Percentiles rank a stretch among this genome's conserved stretches.
Evolutionary conservation across 768 basidiomycete genomes (phyloP).

Genomic region (Tephrocybe sp.): DNA sequence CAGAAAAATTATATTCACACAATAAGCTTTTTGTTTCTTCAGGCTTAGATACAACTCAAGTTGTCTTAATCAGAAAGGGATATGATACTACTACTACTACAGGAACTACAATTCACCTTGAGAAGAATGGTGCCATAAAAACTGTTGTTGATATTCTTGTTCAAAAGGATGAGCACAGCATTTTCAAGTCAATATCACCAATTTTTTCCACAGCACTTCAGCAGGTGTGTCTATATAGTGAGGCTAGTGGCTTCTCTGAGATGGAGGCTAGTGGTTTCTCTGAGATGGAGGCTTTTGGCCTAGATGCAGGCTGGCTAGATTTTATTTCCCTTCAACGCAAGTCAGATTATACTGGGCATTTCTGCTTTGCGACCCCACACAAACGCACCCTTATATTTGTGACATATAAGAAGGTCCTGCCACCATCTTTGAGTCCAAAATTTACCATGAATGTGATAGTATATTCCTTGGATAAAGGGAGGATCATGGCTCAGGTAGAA

Average conservation of each 20-base stretch:
- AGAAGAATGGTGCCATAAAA: neutral
- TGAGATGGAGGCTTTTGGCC: no score
- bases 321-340: no score
- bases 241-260: no score
- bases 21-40: neutral
- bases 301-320: no score
- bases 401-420: neutral
- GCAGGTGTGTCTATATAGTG: no score
- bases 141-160: neutral
- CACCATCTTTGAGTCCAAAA: no score
- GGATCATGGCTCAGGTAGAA: neutral
- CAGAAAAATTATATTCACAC: neutral
- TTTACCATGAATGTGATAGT: neutral
- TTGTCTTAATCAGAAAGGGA: neutral
- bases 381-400: neutral
- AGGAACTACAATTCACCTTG: neutral
- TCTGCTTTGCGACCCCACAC: neutral
- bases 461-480: neutral
- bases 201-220: no score
- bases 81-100: neutral
- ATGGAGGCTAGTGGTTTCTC: no score
- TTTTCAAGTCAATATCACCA: no score
- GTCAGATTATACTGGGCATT: neutral
- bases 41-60: neutral
- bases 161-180: no score